These are phyloP conservation scores for Leishmania mexicana DNA, from an alignment of 208 protist species.

Conservation along the genomic window DNA sequence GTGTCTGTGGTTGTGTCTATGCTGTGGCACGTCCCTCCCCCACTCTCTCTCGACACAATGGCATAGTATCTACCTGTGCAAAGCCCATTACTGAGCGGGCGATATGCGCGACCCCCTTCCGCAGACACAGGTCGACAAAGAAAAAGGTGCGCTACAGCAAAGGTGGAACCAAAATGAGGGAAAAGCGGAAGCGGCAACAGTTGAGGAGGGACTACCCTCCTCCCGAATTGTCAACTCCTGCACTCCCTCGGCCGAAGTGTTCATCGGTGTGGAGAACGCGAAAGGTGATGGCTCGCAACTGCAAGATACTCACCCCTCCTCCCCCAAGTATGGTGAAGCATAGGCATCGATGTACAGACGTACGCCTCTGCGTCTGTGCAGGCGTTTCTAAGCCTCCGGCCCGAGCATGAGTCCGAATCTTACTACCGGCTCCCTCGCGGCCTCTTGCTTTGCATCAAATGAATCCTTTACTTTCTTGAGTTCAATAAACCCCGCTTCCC, in stretches of 20 bases:
- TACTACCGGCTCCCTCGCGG: background rate
- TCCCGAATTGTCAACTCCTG: background rate
- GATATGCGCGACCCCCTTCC: background rate
- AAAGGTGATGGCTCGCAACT: background rate
- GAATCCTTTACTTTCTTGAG: background rate
- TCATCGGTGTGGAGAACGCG: background rate
- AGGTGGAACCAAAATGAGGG: background rate
- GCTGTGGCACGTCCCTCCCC: background rate
- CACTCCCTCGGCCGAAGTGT: background rate
- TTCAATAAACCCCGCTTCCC: background rate
- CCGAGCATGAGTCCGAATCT: background rate
- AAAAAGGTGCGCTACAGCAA: background rate
- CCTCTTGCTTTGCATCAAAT: background rate
- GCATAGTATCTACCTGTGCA: background rate
- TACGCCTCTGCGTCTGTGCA: background rate
- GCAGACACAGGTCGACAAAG: background rate
- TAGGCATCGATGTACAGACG: background rate
- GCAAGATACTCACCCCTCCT: background rate
- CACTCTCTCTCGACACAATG: background rate
- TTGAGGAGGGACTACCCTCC: background rate
- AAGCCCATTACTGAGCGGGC: background rate
- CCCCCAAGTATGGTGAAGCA: background rate
- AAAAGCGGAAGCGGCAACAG: background rate
- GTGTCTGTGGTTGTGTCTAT: constrained; percentile 2
- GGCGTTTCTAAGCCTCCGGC: background rate